Base-by-base conservation (phyloP, 2,329 filamentous ascomycete genomes). In the Penicillium hesseltinei region DNA sequence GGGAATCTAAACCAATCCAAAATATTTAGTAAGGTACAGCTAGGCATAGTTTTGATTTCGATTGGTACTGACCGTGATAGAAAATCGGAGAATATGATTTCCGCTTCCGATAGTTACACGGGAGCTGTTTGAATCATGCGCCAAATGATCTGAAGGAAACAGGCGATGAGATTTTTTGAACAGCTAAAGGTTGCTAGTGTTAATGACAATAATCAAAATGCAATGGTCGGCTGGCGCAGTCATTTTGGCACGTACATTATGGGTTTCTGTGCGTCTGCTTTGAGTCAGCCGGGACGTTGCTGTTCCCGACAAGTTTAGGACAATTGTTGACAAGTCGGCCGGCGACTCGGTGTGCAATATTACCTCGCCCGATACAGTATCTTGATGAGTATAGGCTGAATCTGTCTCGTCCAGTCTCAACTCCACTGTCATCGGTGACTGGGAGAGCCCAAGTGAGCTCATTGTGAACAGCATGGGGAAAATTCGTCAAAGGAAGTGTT, bases 341-440 rank as follows among this genome's bases (percentile, higher is more conserved):
- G 57, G 54, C 7, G 42, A 44, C 13, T 46, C 53, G 21, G 31
- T 61, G 11, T 47, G 38, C 27, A 66, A 53, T 13, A 64, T 47
- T 11, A 66, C 27, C 9, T 59, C 48, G 13, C 64, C 63, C 10
- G 61, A 61, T 17, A 66, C 46, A 15, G 31, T 51, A 39, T 64
- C 60, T 36, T 49, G 48, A 19, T 51, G 46, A 2, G 55, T 59
- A 31, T 62, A 65, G 27, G 43, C 39, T 9, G 56, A 19, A 15
- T 55, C 45, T 45, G 25, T 6, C 36, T 45, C 23, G 17, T 56
- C 48, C 23, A 53, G 17, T n/a, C n/a, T 52, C 27, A 56, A 35
- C 17, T 56, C 54, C 11, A 42, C 35, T 17, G 46, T 31, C 27
- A 56, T 44, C 33, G 25, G 36, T 46, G 54, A 25, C 17, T 27